Evolutionary conservation across 2,329 filamentous ascomycete genomes (phyloP).

Genomic region (Aspergillus novoparasiticus): DNA sequence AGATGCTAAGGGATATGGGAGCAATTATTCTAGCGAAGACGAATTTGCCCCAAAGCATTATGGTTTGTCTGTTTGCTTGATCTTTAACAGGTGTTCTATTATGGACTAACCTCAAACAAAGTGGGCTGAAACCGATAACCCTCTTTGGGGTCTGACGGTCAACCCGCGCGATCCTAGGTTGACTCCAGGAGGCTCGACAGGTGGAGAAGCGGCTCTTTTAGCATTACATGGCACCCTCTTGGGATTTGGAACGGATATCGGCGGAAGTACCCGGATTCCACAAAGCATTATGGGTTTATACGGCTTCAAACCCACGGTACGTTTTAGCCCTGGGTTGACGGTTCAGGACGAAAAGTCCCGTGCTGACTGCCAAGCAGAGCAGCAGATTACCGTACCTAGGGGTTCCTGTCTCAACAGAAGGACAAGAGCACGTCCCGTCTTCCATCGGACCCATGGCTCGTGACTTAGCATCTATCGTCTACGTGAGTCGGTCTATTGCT

Average conservation of each 20-base stretch:
- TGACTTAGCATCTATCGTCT: conserved; percentile 52
- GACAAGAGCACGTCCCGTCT: conserved; percentile 66
- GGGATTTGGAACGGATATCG: conserved; percentile 57
- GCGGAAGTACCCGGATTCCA: conserved; percentile 55
- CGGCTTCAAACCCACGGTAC: conserved; percentile 49
- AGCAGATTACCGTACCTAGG: conserved; percentile 60
- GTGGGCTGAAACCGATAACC: conserved; percentile 59
- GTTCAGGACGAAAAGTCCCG: not conserved
- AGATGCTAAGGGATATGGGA: conserved; percentile 52
- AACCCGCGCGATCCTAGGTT: conserved; percentile 48
- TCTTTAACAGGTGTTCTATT: not conserved
- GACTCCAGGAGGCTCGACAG: conserved; percentile 53
- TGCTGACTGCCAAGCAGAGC: conserved; percentile 44
- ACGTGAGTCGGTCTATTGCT: conserved; percentile 53
- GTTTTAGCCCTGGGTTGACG: conserved; percentile 17
- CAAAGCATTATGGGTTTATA: conserved; percentile 52
- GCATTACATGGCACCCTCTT: conserved; percentile 46
- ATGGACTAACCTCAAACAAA: conserved; percentile 22
- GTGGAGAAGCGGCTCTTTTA: conserved; percentile 49
- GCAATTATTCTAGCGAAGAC: conserved; percentile 59
- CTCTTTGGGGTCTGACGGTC: conserved; percentile 54
- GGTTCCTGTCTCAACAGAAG: conserved; percentile 63
- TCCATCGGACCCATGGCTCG: conserved; percentile 63
- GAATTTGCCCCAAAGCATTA: conserved; percentile 55
- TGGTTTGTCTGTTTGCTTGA: conserved; percentile 39